phyloP scores from a whole-genome alignment of 2,329 filamentous ascomycete genomes.

The Fonsecaea monophora region DNA sequence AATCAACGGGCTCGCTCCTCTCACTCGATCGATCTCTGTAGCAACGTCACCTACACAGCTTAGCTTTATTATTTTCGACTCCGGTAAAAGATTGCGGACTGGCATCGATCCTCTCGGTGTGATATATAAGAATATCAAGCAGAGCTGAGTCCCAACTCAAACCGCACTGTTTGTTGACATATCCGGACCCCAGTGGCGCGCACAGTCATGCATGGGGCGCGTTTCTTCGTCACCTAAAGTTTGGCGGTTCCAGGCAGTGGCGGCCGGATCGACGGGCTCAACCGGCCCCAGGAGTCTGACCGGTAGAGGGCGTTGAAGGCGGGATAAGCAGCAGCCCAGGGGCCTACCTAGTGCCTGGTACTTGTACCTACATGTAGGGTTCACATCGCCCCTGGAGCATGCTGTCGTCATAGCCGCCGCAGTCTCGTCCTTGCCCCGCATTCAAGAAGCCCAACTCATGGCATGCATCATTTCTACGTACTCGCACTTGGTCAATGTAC shows the following conservation, averaged over 20 bases:
- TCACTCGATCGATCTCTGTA: neutral
- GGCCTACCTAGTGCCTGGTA: too few species aligned
- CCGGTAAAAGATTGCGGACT: neutral
- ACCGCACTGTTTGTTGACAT: neutral
- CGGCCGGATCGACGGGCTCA: neutral
- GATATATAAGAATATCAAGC: neutral
- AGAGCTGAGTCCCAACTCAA: neutral
- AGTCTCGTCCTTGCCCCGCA: neutral
- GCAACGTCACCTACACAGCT: conserved; percentile 2
- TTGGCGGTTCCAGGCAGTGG: neutral
- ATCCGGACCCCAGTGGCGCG: neutral
- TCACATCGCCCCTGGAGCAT: neutral
- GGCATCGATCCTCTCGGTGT: neutral
- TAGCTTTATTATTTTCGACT: neutral
- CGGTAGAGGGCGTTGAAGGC: neutral
- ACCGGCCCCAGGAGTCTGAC: neutral
- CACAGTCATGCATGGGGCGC: neutral
- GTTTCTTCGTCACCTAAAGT: neutral
- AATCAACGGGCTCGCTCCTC: neutral
- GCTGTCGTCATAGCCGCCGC: neutral
- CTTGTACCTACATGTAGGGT: neutral
- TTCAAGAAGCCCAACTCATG: neutral
- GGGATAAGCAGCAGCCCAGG: neutral
- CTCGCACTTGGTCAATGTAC: neutral
- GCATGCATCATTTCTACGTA: conserved; percentile 3